Evolutionary conservation across 1,284 basidiomycete genomes (phyloP).

Genomic region (Ceratobasidium sp.): DNA sequence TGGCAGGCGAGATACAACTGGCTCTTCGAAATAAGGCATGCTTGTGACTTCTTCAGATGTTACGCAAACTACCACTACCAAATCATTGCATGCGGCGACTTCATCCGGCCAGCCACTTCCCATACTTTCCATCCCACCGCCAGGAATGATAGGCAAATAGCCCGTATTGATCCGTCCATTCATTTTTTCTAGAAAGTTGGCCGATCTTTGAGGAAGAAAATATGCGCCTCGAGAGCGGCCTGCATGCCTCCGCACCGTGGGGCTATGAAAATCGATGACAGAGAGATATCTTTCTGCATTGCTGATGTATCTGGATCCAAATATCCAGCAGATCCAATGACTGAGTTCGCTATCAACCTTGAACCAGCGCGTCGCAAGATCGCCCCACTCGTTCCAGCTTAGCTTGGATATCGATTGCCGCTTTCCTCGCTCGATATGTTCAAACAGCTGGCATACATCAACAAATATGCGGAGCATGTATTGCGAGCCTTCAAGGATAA

Average conservation of each 20-base stretch:
- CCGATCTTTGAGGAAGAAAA: too few species aligned
- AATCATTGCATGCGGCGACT: not conserved
- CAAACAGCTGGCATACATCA: not conserved
- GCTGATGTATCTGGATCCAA: not conserved
- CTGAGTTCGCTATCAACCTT: not conserved
- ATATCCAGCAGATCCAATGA: slow-evolving; percentile 26
- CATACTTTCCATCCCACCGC: too few species aligned
- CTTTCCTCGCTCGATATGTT: not conserved
- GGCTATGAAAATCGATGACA: slow-evolving; percentile 2
- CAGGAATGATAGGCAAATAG: too few species aligned
- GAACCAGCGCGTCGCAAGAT: slow-evolving; percentile 11
- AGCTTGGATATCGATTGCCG: not conserved
- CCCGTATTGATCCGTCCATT: too few species aligned
- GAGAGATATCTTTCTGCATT: not conserved
- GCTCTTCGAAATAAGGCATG: not conserved
- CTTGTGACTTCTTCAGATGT: not conserved
- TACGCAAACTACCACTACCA: not conserved
- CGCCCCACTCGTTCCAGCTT: slow-evolving; percentile 13
- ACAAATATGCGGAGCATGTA: slow-evolving; percentile 1
- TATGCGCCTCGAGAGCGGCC: not conserved
- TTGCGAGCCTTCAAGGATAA: not conserved
- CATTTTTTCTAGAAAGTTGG: too few species aligned
- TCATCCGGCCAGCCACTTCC: too few species aligned
- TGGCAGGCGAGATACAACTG: not conserved
- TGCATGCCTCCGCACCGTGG: not conserved